Base-by-base conservation (phyloP, 2,329 filamentous ascomycete genomes). In the Arthroderma sp. region DNA sequence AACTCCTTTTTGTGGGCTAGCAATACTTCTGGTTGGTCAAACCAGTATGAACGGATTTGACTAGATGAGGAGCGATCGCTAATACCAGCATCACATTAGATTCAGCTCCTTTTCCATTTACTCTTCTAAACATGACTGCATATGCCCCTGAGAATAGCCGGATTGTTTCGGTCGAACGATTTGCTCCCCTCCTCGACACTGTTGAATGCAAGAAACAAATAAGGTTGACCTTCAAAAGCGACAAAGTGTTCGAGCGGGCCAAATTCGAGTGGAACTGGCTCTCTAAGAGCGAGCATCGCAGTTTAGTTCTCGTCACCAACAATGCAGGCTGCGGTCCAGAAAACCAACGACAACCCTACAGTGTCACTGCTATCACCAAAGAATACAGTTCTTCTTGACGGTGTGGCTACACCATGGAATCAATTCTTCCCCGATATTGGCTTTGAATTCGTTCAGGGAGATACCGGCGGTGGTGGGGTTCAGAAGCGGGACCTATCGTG, bases 291-390 rank as follows among this genome's bases (percentile, higher is more conserved):
- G 32, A 34, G 32, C 8, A 9, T 34, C 32, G 11, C 32, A 22
- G 15, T 22, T 60, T 60, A 38, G 45, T 59, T 33, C 38, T 60
- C 9, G 58, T 60, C 40, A 52, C 55, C 3, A 60, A 60, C 42
- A 53, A 58, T 42, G 51, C 53, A 36, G 53, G 54, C 2, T 60
- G 58, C 43, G 51, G 52, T 27, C 45, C 48, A 2, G 51, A 53
- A 10, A 50, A 54, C 9, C 45, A 60, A 37, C 50, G 57, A 47
- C 52, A 52, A 32, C 50, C 56, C 15, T 60, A 58, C 29, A 34
- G 47, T 22, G 15, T 22, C 15, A 22, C 15, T 22, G 15, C 15
- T 22, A 22, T 22, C 15, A 22, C 15, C 15, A 22, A 22, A 22
- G 15, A 22, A 22, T 22, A 22, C 15, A 22, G 15, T 22, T 22